Evolutionary conservation across 2,329 filamentous ascomycete species (phyloP), one percentile per base, ranked within the genome.

Genomic region (Pochonia chlamydosporia): DNA sequence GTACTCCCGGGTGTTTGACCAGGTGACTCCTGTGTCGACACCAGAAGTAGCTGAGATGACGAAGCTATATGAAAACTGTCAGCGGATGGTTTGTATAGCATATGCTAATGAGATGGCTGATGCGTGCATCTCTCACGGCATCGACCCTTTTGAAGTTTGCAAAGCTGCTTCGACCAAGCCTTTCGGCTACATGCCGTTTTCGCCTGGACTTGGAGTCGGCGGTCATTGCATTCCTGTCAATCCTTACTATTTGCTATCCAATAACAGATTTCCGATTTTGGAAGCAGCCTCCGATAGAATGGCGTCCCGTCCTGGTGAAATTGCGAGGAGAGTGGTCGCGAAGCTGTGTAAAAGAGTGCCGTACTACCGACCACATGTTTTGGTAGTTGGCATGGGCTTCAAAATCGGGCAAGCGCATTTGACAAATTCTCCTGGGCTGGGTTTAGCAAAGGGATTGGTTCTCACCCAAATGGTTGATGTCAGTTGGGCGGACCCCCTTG

Each of bases 41-140:
- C 75, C 76, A 2, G 76, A 80, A 54, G 74, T 78, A 1, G 76
- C 76, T 2, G 76, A 79, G 58, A 78, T 79, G 73, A 75, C 70
- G 51, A 80, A 80, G 60, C 61, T 80, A 11, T 80, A 78, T 54
- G 76, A 79, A 50, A 80, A 79, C 56, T 80, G 76, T 55, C 74
- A 79, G 56, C 67, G 76, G 2, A 78, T 77, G 71, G 62, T 79
- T 11, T 68, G 68, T 54, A 76, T 78, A 28, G 74, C 76, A 1
- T 79, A 74, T 47, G 74, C 69, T 47, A 79, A 79, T 52, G 76
- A 79, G 51, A 78, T 79, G 72, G 74, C 75, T 1, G 73, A 79
- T 52, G 75, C 76, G 6, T 78, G 74, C 46, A 45, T 59, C 7
- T 50, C 59, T 1, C 66, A 72, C 40, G 64, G 56, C 21, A 76